Conservation (phyloP, 73 alveolate species). For the Stentor coeruleus region DNA sequence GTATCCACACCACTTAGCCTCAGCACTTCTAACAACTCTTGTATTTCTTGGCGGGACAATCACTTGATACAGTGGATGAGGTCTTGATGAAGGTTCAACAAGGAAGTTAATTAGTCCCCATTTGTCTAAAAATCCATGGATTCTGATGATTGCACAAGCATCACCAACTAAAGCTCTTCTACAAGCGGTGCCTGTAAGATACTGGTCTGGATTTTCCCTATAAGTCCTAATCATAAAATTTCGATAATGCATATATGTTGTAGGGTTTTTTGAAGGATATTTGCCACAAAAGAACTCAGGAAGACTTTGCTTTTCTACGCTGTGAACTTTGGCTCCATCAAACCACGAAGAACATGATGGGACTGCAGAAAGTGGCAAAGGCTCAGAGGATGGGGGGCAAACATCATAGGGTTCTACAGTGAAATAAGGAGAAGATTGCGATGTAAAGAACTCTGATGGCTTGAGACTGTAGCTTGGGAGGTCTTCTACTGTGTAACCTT, state of each 20-base stretch:
- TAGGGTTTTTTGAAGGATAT: slow-evolving; percentile 93
- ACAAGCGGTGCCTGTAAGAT: slow-evolving; percentile 96
- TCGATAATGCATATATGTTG: slow-evolving; percentile 89
- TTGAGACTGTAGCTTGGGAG: background rate
- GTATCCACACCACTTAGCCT: slow-evolving; percentile 78
- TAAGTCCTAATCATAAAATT: slow-evolving; percentile 90
- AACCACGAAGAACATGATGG: slow-evolving; percentile 93
- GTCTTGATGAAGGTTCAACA: slow-evolving; percentile 91
- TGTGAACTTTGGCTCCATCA: slow-evolving; percentile 78
- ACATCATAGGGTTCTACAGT: background rate
- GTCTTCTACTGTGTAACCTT: slow-evolving; percentile 24
- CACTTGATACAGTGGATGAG: slow-evolving; percentile 56
- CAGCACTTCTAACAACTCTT: slow-evolving; percentile 73
- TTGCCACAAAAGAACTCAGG: slow-evolving; percentile 95
- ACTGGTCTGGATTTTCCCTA: slow-evolving; percentile 83
- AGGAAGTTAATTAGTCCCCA: slow-evolving; percentile 98
- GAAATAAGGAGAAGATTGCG: background rate
- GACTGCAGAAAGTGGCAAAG: slow-evolving; percentile 18
- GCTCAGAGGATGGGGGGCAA: background rate
- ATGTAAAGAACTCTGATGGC: background rate
- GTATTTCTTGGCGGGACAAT: slow-evolving; percentile 47
- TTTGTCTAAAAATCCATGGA: slow-evolving; percentile 92
- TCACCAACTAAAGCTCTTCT: slow-evolving; percentile 98
- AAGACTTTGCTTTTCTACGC: slow-evolving; percentile 82
- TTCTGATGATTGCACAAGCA: slow-evolving; percentile 91